Evolutionary conservation across 2,329 filamentous ascomycete species (phyloP), one percentile per base, ranked within the genome.

Genomic region (Aspergillus pseudoglaucus): DNA sequence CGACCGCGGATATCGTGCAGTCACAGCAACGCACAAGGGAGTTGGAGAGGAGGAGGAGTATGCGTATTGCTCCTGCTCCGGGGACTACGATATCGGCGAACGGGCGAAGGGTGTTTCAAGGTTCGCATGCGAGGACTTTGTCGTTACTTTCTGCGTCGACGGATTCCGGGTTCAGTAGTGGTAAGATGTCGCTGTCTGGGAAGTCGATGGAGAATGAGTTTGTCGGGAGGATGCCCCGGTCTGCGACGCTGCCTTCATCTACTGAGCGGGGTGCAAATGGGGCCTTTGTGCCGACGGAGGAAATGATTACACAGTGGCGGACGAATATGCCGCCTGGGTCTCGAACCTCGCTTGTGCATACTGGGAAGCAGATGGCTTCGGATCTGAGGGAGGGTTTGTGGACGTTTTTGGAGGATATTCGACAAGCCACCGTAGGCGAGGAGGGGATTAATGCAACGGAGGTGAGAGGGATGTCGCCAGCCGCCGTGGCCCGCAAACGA

Each of bases 341-440:
- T 23, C 69, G 74, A 14, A 78, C 81, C 40, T 65, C 71, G n/a
- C 62, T 82, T 37, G 64, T 82, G 49, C 74, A 68, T 59, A 80
- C 72, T 47, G 74, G 75, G 50, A 90, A 90, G 63, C 88, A 93
- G 66, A 84, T 95, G 68, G 87, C 90, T 14, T 86, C 88, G 50
- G 93, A 96, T 68, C 83, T 98, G 67, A 88, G 85, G 64, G 82
- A 93, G 45, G 91, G 93, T 2, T 73, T 98, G 43, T 90, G 87
- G 82, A 95, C 88, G 1, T 98, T 98, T 68, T 83, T 95, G 50
- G 93, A 97, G 65, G 93, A 98, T 63, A 82, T 98, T 42, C 81
- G 90, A 56, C 93, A 97, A 69, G 94, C 91, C 12, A 95, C 93
- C 0, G 90, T 98, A 6, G 93, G 93, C 20, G 93, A 98, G 47